Evolutionary conservation across 2,329 filamentous ascomycete genomes (phyloP).

Genomic region (Ophiostoma sp.): DNA sequence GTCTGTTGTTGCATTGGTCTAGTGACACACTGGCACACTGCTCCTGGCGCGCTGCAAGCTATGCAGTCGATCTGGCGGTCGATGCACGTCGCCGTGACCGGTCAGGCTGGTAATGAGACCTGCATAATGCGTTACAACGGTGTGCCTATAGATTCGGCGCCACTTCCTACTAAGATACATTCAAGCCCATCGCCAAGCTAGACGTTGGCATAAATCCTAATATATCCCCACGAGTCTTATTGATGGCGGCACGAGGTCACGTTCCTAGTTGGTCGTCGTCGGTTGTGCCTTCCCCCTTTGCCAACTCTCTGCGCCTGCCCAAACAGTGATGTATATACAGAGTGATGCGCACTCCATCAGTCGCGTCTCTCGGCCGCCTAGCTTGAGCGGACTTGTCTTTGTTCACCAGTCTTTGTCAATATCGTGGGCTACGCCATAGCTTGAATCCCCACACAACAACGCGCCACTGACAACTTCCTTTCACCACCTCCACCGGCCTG

Average conservation of each 20-base stretch:
- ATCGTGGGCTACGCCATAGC: neutral
- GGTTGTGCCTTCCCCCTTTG: neutral
- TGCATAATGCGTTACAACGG: neutral
- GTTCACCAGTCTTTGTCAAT: constrained; percentile 2
- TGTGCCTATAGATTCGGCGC: neutral
- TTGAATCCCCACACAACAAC: neutral
- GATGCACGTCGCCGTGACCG: constrained; percentile 6
- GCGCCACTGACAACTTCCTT: neutral
- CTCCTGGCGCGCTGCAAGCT: neutral
- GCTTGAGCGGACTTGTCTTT: neutral
- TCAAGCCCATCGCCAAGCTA: constrained; percentile 2
- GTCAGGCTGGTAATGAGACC: constrained; percentile 8
- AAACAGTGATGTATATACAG: neutral
- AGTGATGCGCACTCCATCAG: neutral
- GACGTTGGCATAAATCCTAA: neutral
- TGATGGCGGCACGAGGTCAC: neutral
- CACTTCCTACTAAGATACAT: neutral
- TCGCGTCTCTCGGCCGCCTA: neutral
- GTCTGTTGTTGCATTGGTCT: neutral
- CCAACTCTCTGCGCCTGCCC: neutral
- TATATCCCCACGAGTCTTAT: neutral
- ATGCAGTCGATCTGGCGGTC: neutral
- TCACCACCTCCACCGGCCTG: neutral
- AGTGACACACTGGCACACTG: neutral
- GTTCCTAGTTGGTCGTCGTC: neutral